These are phyloP conservation scores for Umbilicus rupestris DNA, from an alignment of 164 flowering plant species.

Conservation along the genomic window DNA sequence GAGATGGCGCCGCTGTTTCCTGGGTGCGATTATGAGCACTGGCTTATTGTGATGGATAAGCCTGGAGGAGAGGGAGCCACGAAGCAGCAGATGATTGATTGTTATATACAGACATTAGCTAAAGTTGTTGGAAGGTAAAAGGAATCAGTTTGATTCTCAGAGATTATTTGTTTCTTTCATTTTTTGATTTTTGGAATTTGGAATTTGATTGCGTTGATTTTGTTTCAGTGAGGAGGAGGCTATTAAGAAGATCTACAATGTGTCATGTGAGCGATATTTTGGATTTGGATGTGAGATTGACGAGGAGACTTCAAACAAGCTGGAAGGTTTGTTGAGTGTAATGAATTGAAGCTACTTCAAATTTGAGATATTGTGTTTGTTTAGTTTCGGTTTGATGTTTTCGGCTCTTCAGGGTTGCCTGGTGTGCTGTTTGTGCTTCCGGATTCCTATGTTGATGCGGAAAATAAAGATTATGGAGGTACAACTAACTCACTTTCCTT, in stretches of 20 bases:
- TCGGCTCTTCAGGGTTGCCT: conserved; percentile 50
- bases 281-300: conserved; percentile 97
- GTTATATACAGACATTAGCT: conserved; percentile 69
- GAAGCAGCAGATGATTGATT: conserved; percentile 84
- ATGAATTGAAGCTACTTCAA: not conserved
- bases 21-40: conserved; percentile 88
- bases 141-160: not conserved
- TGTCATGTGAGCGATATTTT: conserved; percentile 90
- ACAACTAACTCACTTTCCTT: conserved; percentile 8
- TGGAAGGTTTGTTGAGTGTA: conserved; percentile 52
- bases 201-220: not conserved
- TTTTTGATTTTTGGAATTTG: not conserved
- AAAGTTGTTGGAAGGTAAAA: conserved; percentile 72
- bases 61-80: conserved; percentile 88
- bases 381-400: not conserved
- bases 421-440: conserved; percentile 97
- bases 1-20: conserved; percentile 92
- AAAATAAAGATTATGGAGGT: conserved; percentile 93
- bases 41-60: conserved; percentile 90
- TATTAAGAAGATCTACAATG: conserved; percentile 83
- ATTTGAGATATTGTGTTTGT: not conserved
- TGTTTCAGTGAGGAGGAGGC: conserved; percentile 74
- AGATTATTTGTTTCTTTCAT: not conserved
- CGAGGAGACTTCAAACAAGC: conserved; percentile 88
- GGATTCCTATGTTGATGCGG: conserved; percentile 90